Evolutionary conservation across 345 rosid genomes (phyloP), one percentile per base, ranked within the genome.

Genomic region (Firmiana major): DNA sequence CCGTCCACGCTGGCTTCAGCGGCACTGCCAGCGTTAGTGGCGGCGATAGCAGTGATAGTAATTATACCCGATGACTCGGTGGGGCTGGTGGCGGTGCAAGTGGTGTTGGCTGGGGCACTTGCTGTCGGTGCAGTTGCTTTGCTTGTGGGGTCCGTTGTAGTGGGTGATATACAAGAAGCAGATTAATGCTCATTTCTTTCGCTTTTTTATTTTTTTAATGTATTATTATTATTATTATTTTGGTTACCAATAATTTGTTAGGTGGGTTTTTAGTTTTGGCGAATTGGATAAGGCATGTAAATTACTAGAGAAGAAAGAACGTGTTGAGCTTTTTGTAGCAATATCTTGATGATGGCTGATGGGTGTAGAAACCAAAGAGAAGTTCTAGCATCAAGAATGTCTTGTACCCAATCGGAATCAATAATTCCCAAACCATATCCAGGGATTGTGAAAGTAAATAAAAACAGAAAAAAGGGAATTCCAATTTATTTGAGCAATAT

Each of bases 121-220:
- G 85, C 78, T 34, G 86, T 88, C 53, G 92, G 91, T 57, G 99
- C 85, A 1, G 91, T 82, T 80, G 97, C 92, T 31, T 85, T 95
- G 89, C 66, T 89, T 75, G 88, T 93, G 58, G 98, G 96, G 10
- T 89, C 99, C 15, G 82, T 90, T 77, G 86, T 95, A 77, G 85
- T 95, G 70, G 96, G 79, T 49, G 98, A 93, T 46, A 77, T 95
- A 77, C 97, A 95, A 82, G 99, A 92, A 81, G 96, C 96, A 58
- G 99, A 95, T 53, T 93, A 83, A 89, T 71, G 34, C 21, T 5
- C 45, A 10, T 21, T 71, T 53, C 45, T 67, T 38, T 38, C 4
- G 5, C 5, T 51, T n/a, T 48, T 73, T 7, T 40, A 40, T 40
- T 40, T 40, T 40, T 40, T 0, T 38, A 40, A 40, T 40, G 42